Evolutionary conservation across 2,329 filamentous ascomycete species (phyloP).

Genomic region (Akanthomyces muscarius): DNA sequence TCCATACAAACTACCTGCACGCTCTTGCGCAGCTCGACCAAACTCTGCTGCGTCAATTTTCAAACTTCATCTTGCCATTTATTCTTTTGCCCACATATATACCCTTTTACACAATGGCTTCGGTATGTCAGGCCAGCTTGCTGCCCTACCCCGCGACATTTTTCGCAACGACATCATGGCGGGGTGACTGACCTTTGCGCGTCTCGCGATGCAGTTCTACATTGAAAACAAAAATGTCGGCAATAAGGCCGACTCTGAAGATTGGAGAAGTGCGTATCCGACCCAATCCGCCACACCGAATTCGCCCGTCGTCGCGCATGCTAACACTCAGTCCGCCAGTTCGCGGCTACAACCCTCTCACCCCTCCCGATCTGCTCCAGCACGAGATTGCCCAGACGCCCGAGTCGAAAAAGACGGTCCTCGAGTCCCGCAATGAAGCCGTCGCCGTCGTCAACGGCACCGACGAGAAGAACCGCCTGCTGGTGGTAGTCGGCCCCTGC

Average conservation of each 20-base stretch:
- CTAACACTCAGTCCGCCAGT: slow-evolving; percentile 44
- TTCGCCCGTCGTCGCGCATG: neutral
- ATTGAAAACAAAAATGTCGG: slow-evolving; percentile 77
- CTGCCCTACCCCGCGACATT: slow-evolving; percentile 17
- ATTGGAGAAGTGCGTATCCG: slow-evolving; percentile 72
- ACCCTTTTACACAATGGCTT: slow-evolving; percentile 9
- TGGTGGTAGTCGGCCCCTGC: slow-evolving; percentile 93
- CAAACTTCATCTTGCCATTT: neutral
- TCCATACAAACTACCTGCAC: neutral
- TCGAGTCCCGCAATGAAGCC: slow-evolving; percentile 64
- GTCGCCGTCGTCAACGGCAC: slow-evolving; percentile 73
- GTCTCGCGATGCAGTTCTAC: slow-evolving; percentile 51
- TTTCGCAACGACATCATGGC: slow-evolving; percentile 13
- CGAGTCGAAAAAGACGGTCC: slow-evolving; percentile 58
- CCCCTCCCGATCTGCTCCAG: slow-evolving; percentile 82
- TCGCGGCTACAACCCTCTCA: slow-evolving; percentile 86
- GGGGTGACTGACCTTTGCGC: slow-evolving; percentile 28
- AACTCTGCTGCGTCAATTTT: neutral
- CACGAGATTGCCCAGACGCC: slow-evolving; percentile 73
- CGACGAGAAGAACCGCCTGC: slow-evolving; percentile 72
- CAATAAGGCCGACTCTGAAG: slow-evolving; percentile 68
- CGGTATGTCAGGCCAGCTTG: slow-evolving; percentile 18
- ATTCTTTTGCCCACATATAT: slow-evolving; percentile 12
- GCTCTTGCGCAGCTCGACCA: neutral
- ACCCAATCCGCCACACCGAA: neutral